Percentiles rank a stretch among this genome's conserved stretches.
phyloP scores from a whole-genome alignment of 805 yeast genomes.

The Clavispora vitiphila region DNA sequence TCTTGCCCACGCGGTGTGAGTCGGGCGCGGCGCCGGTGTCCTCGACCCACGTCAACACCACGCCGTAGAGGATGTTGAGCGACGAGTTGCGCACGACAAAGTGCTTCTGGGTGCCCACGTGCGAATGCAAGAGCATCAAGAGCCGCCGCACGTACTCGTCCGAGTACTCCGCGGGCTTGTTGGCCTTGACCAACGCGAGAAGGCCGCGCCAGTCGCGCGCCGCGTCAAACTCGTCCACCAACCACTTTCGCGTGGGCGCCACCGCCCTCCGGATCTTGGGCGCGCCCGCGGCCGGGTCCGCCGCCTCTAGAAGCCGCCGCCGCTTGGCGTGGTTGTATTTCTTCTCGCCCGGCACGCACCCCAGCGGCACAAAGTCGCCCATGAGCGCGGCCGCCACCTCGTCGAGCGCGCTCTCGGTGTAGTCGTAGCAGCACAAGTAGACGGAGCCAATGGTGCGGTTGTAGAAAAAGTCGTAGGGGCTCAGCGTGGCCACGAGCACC shows the following conservation, averaged over 20 bases:
- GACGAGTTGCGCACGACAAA: slow-evolving; percentile 56
- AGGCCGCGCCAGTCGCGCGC: slow-evolving; percentile 49
- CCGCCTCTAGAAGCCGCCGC: slow-evolving; percentile 17
- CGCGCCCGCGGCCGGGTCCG: slow-evolving; percentile 5
- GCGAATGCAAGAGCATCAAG: slow-evolving; percentile 25
- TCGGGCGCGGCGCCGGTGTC: slow-evolving; percentile 10
- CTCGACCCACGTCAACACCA: slow-evolving; percentile 50
- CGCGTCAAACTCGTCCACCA: slow-evolving; percentile 51
- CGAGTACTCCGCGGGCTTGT: slow-evolving; percentile 18
- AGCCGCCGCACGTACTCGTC: slow-evolving; percentile 26
- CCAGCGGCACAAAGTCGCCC: slow-evolving; percentile 49
- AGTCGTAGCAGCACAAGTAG: slow-evolving; percentile 58
- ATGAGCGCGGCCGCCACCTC: slow-evolving; percentile 47
- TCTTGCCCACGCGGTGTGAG: slow-evolving; percentile 32
- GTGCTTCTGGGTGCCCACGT: slow-evolving; percentile 34
- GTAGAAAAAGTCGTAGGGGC: slow-evolving; percentile 58
- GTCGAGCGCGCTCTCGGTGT: slow-evolving; percentile 47
- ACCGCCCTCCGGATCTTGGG: slow-evolving; percentile 7
- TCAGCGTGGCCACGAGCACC: slow-evolving; percentile 54
- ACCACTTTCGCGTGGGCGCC: slow-evolving; percentile 43
- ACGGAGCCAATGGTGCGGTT: slow-evolving; percentile 51
- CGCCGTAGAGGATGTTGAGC: slow-evolving; percentile 49
- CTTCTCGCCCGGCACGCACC: slow-evolving; percentile 53
- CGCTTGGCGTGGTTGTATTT: slow-evolving; percentile 25
- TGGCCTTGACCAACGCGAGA: slow-evolving; percentile 39